Evolutionary conservation across 1,139 yeast species (phyloP).

Genomic region (Candida albicans): DNA sequence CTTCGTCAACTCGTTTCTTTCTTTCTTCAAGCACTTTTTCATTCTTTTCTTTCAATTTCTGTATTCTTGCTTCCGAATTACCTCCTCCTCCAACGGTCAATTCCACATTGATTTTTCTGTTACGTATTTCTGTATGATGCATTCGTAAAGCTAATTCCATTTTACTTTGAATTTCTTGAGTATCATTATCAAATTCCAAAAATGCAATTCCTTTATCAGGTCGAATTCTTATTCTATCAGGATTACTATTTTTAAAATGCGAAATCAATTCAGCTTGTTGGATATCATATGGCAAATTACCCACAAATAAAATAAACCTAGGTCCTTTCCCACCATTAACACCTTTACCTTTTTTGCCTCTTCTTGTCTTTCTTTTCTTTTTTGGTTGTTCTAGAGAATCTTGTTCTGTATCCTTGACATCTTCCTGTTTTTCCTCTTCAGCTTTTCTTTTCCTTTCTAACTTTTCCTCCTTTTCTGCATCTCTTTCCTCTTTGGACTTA

Average conservation of each 20-base stretch:
- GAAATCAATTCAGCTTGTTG: conserved; percentile 59
- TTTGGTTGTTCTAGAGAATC: conserved; percentile 28
- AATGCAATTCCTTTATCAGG: conserved; percentile 90
- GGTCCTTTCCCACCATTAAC: conserved; percentile 55
- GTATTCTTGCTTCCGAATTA: conserved; percentile 66
- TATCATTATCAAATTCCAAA: conserved; percentile 72
- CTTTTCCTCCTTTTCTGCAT: conserved; percentile 21
- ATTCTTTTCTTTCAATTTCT: conserved; percentile 77
- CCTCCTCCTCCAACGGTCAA: conserved; percentile 99
- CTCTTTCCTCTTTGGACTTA: conserved; percentile 29
- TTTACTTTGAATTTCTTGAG: conserved; percentile 65
- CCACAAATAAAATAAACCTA: conserved; percentile 84
- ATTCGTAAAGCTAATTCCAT: conserved; percentile 80
- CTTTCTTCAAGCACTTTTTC: conserved; percentile 68
- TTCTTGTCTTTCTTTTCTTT: conserved; percentile 73
- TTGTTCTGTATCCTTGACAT: conserved; percentile 16
- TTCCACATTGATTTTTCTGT: conserved; percentile 87
- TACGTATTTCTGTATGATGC: conserved; percentile 71
- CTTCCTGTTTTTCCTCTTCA: conserved; percentile 13
- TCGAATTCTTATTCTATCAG: conserved; percentile 75
- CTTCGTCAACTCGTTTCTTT: conserved; percentile 42
- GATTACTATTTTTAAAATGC: conserved; percentile 77
- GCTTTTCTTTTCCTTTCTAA: conserved; percentile 14
- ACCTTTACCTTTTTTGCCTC: conserved; percentile 71
- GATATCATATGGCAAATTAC: conserved; percentile 79